Evolutionary conservation across 2,329 filamentous ascomycete genomes (phyloP).

Genomic region (Aspergillus ibericus): DNA sequence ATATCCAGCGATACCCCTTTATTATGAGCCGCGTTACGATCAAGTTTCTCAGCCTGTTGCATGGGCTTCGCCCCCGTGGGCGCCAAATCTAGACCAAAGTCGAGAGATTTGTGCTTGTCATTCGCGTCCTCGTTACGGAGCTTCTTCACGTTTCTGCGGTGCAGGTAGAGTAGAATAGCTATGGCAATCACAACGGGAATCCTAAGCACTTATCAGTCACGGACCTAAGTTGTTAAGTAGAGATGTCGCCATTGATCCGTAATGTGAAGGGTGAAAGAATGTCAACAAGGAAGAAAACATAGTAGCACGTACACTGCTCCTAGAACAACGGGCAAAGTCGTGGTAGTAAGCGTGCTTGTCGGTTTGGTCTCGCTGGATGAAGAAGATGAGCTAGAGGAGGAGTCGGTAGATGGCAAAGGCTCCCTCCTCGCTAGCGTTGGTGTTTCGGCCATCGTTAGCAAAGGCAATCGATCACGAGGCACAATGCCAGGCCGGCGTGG

Average conservation of each 20-base stretch:
- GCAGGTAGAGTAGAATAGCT: constrained; percentile 70
- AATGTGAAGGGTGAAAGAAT: not conserved
- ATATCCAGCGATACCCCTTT: constrained; percentile 63
- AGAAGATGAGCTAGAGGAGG: constrained; percentile 15
- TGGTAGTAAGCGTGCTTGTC: constrained; percentile 51
- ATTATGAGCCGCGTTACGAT: constrained; percentile 37
- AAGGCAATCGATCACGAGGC: constrained; percentile 26
- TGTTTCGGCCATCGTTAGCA: constrained; percentile 19
- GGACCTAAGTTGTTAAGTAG: not conserved
- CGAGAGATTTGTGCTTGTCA: constrained; percentile 86
- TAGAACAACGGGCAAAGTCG: constrained; percentile 66
- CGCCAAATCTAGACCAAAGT: constrained; percentile 75
- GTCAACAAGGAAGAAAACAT: not conserved
- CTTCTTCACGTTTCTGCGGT: constrained; percentile 73
- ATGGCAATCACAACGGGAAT: constrained; percentile 71
- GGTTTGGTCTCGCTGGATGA: constrained; percentile 50
- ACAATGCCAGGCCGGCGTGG: constrained; percentile 27
- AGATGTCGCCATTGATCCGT: not conserved
- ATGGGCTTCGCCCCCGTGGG: constrained; percentile 53
- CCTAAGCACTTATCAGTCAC: constrained; percentile 50
- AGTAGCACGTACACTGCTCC: constrained; percentile 63
- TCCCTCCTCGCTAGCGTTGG: constrained; percentile 33
- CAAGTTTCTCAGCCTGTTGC: constrained; percentile 50
- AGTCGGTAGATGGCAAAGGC: constrained; percentile 18
- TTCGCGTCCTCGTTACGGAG: constrained; percentile 74